phyloP scores from a whole-genome alignment of 2,329 filamentous ascomycete species.

The Paraphaeosphaeria sporulosa region DNA sequence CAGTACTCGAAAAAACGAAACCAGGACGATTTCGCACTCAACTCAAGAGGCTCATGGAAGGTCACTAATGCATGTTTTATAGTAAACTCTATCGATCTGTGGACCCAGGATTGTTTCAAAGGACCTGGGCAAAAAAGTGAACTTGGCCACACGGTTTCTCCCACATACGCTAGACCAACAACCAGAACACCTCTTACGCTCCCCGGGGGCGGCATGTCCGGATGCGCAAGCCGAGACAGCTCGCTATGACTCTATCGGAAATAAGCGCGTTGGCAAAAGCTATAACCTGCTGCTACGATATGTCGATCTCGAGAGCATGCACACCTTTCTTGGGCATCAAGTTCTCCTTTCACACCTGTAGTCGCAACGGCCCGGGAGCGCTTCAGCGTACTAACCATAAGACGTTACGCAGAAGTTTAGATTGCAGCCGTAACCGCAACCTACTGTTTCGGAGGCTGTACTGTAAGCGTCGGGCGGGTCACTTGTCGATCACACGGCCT shows the following conservation, averaged over 20 bases:
- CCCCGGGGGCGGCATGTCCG: background rate
- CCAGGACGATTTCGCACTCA: background rate
- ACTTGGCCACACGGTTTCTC: slow-evolving; percentile 10
- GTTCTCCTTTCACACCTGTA: background rate
- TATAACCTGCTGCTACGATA: background rate
- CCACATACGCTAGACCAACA: slow-evolving; percentile 19
- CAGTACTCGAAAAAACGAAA: background rate
- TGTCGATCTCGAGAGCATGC: background rate
- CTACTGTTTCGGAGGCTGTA: background rate
- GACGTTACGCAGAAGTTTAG: background rate
- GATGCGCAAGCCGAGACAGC: background rate
- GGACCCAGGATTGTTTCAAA: background rate
- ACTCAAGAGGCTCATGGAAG: no score
- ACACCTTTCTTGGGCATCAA: background rate
- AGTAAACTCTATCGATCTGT: no score
- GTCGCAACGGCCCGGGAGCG: background rate
- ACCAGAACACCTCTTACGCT: slow-evolving; percentile 3
- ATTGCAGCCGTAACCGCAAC: background rate
- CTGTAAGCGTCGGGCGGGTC: background rate
- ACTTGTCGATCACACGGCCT: background rate
- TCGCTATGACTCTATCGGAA: background rate
- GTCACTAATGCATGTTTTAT: no score
- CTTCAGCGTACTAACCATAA: background rate
- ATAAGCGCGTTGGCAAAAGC: background rate
- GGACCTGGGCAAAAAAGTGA: background rate